Percentiles rank a stretch among this genome's conserved stretches.
Conservation (phyloP, 371 early-diverging fungal species). For the Mortierella sp. region DNA sequence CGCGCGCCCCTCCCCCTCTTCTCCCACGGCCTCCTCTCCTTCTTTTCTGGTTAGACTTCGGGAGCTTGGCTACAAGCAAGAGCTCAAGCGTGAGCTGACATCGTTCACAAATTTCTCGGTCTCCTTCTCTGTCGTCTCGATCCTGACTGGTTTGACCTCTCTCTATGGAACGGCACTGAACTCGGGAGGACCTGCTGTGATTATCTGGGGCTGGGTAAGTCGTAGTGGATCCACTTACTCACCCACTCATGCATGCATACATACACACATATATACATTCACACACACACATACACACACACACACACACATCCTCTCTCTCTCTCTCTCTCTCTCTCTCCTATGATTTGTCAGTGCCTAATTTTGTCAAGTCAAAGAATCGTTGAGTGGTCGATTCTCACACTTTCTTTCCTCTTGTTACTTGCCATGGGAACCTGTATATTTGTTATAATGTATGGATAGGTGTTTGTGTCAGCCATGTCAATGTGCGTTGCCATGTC, state of each 20-base stretch:
- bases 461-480: constrained; percentile 52
- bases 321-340: constrained; percentile 16
- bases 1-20: background rate
- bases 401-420: constrained; percentile 1
- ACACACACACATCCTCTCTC: no score
- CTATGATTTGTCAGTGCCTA: no score
- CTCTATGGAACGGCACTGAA: constrained; percentile 57
- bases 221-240: constrained; percentile 24
- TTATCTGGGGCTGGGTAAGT: constrained; percentile 63
- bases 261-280: no score
- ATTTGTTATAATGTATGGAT: background rate
- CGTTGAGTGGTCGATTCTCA: no score
- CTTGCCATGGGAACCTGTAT: no score
- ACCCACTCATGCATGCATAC: no score
- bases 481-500: constrained; percentile 60
- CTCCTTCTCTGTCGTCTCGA: constrained; percentile 58
- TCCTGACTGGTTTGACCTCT: constrained; percentile 57
- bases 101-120: constrained; percentile 61
- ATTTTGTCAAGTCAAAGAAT: no score
- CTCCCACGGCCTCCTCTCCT: background rate
- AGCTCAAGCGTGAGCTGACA: constrained; percentile 61
- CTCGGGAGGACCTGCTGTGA: constrained; percentile 63
- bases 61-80: constrained; percentile 63
- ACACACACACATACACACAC: no score
- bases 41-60: constrained; percentile 25